These are phyloP conservation scores for Plenodomus tracheiphilus DNA, from an alignment of 2,329 filamentous ascomycete genomes.

Conservation along the genomic window DNA sequence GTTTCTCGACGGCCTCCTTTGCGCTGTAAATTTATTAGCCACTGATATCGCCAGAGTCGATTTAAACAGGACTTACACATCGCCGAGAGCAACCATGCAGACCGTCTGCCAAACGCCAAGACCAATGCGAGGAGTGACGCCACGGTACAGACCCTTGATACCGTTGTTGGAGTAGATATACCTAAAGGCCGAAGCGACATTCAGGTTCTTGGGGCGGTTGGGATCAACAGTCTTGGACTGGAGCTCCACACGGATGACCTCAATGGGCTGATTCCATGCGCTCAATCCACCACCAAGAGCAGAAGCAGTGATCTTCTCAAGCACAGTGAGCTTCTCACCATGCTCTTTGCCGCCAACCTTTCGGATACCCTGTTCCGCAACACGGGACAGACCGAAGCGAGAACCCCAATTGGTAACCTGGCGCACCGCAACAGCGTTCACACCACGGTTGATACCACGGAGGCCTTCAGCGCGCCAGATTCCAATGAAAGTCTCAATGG, in stretches of 20 bases:
- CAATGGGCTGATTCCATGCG: conserved; percentile 99
- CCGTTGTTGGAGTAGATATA: conserved; percentile 95
- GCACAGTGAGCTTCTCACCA: conserved; percentile 72
- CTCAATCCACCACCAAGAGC: conserved; percentile 89
- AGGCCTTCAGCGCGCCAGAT: conserved; percentile 96
- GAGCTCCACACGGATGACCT: conserved; percentile 99
- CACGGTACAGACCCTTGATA: conserved; percentile 89
- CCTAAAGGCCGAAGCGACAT: conserved; percentile 75
- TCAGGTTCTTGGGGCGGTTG: conserved; percentile 99
- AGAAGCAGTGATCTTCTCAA: conserved; percentile 88
- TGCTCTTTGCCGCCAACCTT: conserved; percentile 76
- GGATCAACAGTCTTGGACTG: conserved; percentile 98
- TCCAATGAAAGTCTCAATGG: conserved; percentile 92
- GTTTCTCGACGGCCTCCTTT: conserved; percentile 67
- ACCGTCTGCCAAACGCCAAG: conserved; percentile 98
- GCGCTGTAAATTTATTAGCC: conserved; percentile 53
- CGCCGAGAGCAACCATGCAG: conserved; percentile 98
- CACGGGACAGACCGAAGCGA: conserved; percentile 88
- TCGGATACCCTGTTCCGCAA: conserved; percentile 89
- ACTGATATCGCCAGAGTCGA: neutral
- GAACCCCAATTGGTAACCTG: conserved; percentile 99
- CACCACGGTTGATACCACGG: conserved; percentile 94
- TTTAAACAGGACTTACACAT: conserved; percentile 73
- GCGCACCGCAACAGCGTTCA: conserved; percentile 97
- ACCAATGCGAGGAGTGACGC: conserved; percentile 90